Evolutionary conservation across 2,329 filamentous ascomycete genomes (phyloP).

Genomic region (Clarireedia monteithiana): DNA sequence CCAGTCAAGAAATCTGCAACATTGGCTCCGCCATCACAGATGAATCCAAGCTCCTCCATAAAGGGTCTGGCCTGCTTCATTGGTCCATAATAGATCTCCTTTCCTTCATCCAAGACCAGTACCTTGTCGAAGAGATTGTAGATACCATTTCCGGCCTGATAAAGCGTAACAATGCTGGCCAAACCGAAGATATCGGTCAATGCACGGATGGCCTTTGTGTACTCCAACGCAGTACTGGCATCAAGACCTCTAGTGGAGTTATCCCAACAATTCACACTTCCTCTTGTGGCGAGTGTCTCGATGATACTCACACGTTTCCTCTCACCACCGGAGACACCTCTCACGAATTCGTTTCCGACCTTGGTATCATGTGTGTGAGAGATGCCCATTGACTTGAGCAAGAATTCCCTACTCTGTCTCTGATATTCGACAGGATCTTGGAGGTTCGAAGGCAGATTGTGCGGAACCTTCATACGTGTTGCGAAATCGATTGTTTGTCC

Average conservation of each 20-base stretch:
- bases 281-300: slow-evolving; percentile 33
- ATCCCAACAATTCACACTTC: slow-evolving; percentile 55
- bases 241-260: slow-evolving; percentile 60
- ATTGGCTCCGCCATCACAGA: slow-evolving; percentile 54
- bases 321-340: slow-evolving; percentile 55
- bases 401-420: slow-evolving; percentile 25
- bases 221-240: slow-evolving; percentile 60
- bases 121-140: slow-evolving; percentile 66
- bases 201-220: slow-evolving; percentile 50
- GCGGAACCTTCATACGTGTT: slow-evolving; percentile 48
- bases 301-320: slow-evolving; percentile 54
- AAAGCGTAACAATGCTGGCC: slow-evolving; percentile 55
- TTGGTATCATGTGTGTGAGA: slow-evolving; percentile 48
- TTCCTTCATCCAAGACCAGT: slow-evolving; percentile 57
- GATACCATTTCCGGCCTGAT: slow-evolving; percentile 64
- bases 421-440: slow-evolving; percentile 41
- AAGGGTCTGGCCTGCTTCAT: slow-evolving; percentile 50
- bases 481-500: slow-evolving; percentile 46
- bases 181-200: slow-evolving; percentile 56
- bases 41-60: slow-evolving; percentile 57
- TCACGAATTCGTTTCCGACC: slow-evolving; percentile 51
- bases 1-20: slow-evolving; percentile 59
- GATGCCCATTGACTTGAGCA: slow-evolving; percentile 36
- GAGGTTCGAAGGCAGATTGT: slow-evolving; percentile 31
- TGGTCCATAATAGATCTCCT: slow-evolving; percentile 58